Evolutionary conservation across 371 early-diverging fungal species (phyloP).

Genomic region (Circinella umbellata): DNA sequence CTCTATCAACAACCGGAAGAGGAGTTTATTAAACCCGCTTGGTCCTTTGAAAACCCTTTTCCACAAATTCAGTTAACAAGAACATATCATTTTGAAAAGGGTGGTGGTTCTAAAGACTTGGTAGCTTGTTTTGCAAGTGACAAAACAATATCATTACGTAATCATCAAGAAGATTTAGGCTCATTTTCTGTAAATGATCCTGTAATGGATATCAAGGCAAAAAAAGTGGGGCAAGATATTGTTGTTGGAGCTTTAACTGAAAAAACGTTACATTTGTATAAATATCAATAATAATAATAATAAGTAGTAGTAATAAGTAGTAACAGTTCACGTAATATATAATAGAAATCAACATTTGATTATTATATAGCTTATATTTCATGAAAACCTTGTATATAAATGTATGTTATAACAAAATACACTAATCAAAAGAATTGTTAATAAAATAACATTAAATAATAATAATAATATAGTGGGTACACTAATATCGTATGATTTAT

Average conservation of each 20-base stretch:
- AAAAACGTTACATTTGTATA: slow-evolving; percentile 14
- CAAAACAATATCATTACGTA: neutral
- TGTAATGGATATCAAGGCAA: slow-evolving; percentile 14
- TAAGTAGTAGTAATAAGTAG: neutral
- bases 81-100: slow-evolving; percentile 6
- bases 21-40: neutral
- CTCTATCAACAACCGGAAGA: neutral
- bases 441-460: neutral
- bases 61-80: slow-evolving; percentile 21
- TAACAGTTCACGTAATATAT: neutral
- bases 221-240: neutral
- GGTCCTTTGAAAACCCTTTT: slow-evolving; percentile 14
- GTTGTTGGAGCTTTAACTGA: slow-evolving; percentile 19
- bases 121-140: slow-evolving; percentile 14
- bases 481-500: slow-evolving; percentile 11
- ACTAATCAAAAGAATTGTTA: no score
- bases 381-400: no score
- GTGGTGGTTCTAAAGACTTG: neutral
- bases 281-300: slow-evolving; percentile 9
- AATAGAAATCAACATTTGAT: no score
- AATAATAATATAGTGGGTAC: neutral
- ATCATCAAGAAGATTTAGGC: neutral
- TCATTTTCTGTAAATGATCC: neutral
- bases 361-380: no score
- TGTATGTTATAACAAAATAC: no score